Evolutionary conservation across 2,329 filamentous ascomycete genomes (phyloP), one percentile per base, ranked within the genome.

Genomic region (Cryphonectria nitschkei): DNA sequence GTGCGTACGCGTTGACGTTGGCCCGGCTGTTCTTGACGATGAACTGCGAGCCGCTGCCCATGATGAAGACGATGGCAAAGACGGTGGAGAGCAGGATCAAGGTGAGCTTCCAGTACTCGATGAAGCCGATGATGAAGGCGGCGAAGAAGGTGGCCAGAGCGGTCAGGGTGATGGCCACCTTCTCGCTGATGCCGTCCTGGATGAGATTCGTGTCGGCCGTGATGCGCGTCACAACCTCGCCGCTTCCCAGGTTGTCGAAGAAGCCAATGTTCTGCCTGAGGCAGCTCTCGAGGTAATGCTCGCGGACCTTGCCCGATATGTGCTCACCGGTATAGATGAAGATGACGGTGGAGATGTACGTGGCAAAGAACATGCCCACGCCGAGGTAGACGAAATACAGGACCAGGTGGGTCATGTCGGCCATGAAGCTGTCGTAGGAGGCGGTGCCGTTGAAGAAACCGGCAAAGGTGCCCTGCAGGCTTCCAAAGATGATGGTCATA

Each of bases 191-290:
- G 70, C 94, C 95, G 75, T 97, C 95, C 43, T 68, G 95, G 69
- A 98, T 91, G 68, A 97, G 84, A 77, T 97, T 98, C 61, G 94
- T 97, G 79, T 98, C 95, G 14, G 95, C 92, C 0, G 95, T 98
- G 76, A 98, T 97, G 74, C 95, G 91, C 0, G 95, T 97, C 0
- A 95, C 97, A 72, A 98, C 93, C 81, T 98, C 96, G 71, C 95
- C 95, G 46, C 94, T 92, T 67, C 95, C 95, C 19, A 97, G 87
- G 77, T 96, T 96, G 80, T 98, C 96, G 81, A 97, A 97, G 80
- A 93, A 97, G 62, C 89, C 94, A 79, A 97, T 95, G 79, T 97
- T 97, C 79, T 97, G 94, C 72, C 89, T 89, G 83, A 97, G 84
- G 77, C 94, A 95, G 73, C 92, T 93, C 75, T 90, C 87, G 8